Evolutionary conservation across 345 rosid genomes (phyloP), one percentile per base, ranked within the genome.

Genomic region (Murraya koenigii): DNA sequence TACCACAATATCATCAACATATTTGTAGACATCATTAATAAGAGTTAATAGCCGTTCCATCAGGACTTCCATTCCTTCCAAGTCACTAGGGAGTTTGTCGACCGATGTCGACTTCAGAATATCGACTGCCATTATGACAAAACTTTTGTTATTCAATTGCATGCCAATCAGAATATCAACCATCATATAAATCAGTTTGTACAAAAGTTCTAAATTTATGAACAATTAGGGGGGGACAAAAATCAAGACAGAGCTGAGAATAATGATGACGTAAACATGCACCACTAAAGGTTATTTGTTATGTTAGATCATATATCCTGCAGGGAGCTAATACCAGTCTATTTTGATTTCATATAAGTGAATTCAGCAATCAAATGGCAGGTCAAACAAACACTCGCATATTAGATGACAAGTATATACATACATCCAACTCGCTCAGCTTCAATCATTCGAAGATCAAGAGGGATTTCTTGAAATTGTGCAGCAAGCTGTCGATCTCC

Each of bases 11-110:
- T 91, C 84, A 47, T 94, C 97, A 5, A 94, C 98, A 74, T 90
- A 89, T 84, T 89, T 89, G 87, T 89, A 80, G 67, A 93, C 88
- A 72, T 89, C 98, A 44, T 93, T 92, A 61, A 90, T 88, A 44
- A 94, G 73, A 80, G 89, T 84, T 74, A 91, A 77, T 15, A 94
- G 86, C 60, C 89, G 89, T 81, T 88, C 89, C 97, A 91, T 88
- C 28, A 97, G 85, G 75, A 89, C 84, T 86, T 94, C 98, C 99
- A 97, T 94, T 78, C 99, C 97, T 82, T 97, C 99, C 88, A 97
- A 85, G 90, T 93, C 99, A 77, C 79, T 89, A 22, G 99, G 99
- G 56, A 97, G 87, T 83, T 94, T 92, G 87, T 94, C 97, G 20
- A 89, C 93, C 2, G 80, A 56, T 32, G 92, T 88, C 23, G 88